Base-by-base conservation (phyloP, 176 grass and related monocot genomes). In the Themeda triandra region DNA sequence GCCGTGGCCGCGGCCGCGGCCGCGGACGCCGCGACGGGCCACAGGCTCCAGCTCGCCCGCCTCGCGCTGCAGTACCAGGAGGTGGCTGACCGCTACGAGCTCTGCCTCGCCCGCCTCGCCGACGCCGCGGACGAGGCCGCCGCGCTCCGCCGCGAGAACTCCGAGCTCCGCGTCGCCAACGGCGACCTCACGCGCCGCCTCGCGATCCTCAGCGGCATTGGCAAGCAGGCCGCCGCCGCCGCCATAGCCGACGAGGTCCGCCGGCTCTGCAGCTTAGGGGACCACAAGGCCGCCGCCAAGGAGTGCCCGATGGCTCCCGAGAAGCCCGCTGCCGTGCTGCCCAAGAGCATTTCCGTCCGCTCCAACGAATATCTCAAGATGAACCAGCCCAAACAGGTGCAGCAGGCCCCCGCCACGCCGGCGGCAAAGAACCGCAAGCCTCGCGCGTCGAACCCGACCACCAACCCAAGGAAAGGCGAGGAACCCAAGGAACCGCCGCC, bases 281-380 rank as follows among this genome's bases (percentile, higher is more conserved):
- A 88, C 1, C 78, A 87, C 28, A 66, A 87, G 33, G 25, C 42
- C 62, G 11, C 54, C 41, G 21, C 78, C 63, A 76, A 86, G 46
- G 75, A 85, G 44, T 80, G 41, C 41, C 79, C 65, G 39, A 10
- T 41, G 39, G 41, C 73, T 23, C 70, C 88, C 4, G 78, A 96
- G 85, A 93, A 91, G 83, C 81, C 65, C 19, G 51, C 85, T 8
- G 71, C 86, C 11, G 76, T 88, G 35, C 84, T 91, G 35, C 92
- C 90, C 4, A 99, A 96, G 81, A 99, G 93, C 89, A 96, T 96
- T 54, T 96, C 93, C 15, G 89, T 96, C 66, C 90, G 93, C 18
- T 96, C 97, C 23, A 96, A 69, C n/a, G 90, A 90, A 30, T 96
- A 91, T 78, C 91, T 99, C 44, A 96, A 92, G 87, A 63, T 90